Conservation (phyloP, 169 alveolate genomes). For the Cryptosporidium ubiquitum region DNA sequence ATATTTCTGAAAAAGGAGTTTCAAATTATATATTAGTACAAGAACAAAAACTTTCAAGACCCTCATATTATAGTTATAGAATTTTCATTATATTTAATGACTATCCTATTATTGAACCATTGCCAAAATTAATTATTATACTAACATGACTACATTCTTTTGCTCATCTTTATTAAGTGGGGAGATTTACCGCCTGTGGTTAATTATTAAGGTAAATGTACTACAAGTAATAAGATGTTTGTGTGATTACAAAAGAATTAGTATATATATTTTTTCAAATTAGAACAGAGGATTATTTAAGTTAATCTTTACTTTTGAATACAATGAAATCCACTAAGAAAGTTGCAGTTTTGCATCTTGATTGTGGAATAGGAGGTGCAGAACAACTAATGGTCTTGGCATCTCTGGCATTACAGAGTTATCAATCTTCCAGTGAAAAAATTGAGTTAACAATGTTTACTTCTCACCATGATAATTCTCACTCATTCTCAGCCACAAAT, state of each 20-base stretch:
- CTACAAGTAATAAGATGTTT: neutral
- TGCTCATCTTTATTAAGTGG: neutral
- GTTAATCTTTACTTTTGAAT: neutral
- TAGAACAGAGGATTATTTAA: neutral
- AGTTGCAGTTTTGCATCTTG: conserved; percentile 93
- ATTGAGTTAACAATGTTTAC: conserved; percentile 86
- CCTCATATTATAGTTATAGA: conserved; percentile 48
- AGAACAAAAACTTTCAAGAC: conserved; percentile 14
- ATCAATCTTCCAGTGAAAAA: conserved; percentile 19
- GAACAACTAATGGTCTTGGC: conserved; percentile 90
- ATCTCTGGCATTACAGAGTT: conserved; percentile 87
- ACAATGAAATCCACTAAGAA: conserved; percentile 29
- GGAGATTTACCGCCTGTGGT: neutral
- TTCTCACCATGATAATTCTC: conserved; percentile 87
- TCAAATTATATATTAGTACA: conserved; percentile 64
- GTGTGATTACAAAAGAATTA: neutral
- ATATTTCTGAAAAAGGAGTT: neutral
- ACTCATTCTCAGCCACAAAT: conserved; percentile 87
- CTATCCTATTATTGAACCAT: neutral
- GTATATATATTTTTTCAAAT: neutral
- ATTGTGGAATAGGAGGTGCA: conserved; percentile 95
- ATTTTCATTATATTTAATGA: conserved; percentile 18
- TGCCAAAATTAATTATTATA: neutral
- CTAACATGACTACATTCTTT: neutral
- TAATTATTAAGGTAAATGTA: neutral